Evolutionary conservation across 768 basidiomycete genomes (phyloP).

Genomic region (Boletales sp.): DNA sequence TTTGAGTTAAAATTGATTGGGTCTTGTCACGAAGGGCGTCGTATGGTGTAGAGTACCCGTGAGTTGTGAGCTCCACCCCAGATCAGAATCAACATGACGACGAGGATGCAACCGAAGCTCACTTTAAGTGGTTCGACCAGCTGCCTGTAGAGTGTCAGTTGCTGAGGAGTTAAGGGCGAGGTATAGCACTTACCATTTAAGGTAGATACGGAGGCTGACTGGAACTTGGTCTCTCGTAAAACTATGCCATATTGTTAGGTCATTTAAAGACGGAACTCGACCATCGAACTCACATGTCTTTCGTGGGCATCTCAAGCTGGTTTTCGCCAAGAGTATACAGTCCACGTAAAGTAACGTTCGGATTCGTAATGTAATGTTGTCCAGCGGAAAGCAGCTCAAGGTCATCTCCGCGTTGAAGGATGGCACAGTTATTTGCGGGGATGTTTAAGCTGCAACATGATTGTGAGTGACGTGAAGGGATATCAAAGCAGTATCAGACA

Average conservation of each 20-base stretch:
- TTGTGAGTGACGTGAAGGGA: not conserved
- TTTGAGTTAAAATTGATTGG: conserved; percentile 83
- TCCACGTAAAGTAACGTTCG: conserved; percentile 77
- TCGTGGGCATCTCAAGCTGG: conserved; percentile 83
- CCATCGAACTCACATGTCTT: conserved; percentile 62
- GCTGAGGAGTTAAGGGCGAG: not conserved
- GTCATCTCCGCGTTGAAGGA: conserved; percentile 78
- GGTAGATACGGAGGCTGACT: conserved; percentile 77
- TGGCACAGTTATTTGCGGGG: conserved; percentile 84
- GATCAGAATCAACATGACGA: conserved; percentile 37
- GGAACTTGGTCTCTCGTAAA: conserved; percentile 88
- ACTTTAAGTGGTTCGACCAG: conserved; percentile 50
- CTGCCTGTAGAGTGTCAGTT: conserved; percentile 34
- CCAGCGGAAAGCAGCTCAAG: conserved; percentile 76
- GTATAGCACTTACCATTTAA: conserved; percentile 58
- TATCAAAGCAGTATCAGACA: conserved; percentile 39
- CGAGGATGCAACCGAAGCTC: not conserved
- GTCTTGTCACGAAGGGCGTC: conserved; percentile 79
- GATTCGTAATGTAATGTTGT: conserved; percentile 82
- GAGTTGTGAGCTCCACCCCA: conserved; percentile 62
- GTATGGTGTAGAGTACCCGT: conserved; percentile 83
- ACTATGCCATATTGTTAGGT: conserved; percentile 31
- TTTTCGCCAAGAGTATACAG: conserved; percentile 80
- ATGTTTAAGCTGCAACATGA: conserved; percentile 62
- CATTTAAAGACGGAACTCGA: not conserved